Percentiles rank a stretch among this genome's conserved stretches.
Evolutionary conservation across 352 stramenopile species (phyloP).

Genomic region (Pythium apleroticum): DNA sequence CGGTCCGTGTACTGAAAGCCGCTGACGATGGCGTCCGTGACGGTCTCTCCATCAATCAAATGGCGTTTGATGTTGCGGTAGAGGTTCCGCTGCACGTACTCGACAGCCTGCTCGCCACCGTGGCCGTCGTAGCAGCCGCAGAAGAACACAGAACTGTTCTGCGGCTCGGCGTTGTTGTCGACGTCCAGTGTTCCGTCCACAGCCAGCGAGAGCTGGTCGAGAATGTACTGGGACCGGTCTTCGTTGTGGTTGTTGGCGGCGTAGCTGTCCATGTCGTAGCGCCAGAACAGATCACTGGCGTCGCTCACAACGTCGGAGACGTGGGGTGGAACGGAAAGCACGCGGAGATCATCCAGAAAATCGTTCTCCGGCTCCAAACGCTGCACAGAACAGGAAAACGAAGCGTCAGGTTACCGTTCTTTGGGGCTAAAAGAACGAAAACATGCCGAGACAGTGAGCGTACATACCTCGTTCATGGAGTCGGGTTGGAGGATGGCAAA

Average conservation of each 20-base stretch:
- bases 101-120: constrained; percentile 58
- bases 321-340: constrained; percentile 47
- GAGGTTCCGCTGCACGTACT: constrained; percentile 66
- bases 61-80: constrained; percentile 56
- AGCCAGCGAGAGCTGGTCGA: constrained; percentile 33
- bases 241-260: constrained; percentile 65
- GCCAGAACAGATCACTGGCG: constrained; percentile 47
- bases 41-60: constrained; percentile 29
- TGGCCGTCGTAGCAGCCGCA: constrained; percentile 75
- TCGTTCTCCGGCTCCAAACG: constrained; percentile 37
- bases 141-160: constrained; percentile 45
- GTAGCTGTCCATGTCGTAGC: constrained; percentile 72
- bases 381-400: constrained; percentile 9
- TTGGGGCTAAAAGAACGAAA: neutral
- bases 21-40: constrained; percentile 50
- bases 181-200: too few relatives aligned
- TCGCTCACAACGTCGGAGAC: constrained; percentile 51
- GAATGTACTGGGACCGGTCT: constrained; percentile 58
- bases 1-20: constrained; percentile 63
- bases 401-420: neutral
- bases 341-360: constrained; percentile 46
- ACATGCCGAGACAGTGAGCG: neutral
- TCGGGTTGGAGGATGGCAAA: constrained; percentile 66
- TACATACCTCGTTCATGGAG: constrained; percentile 42
- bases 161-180: constrained; percentile 12